Conservation (phyloP, 306 rosid genomes). For the Vachellia pachyceras region DNA sequence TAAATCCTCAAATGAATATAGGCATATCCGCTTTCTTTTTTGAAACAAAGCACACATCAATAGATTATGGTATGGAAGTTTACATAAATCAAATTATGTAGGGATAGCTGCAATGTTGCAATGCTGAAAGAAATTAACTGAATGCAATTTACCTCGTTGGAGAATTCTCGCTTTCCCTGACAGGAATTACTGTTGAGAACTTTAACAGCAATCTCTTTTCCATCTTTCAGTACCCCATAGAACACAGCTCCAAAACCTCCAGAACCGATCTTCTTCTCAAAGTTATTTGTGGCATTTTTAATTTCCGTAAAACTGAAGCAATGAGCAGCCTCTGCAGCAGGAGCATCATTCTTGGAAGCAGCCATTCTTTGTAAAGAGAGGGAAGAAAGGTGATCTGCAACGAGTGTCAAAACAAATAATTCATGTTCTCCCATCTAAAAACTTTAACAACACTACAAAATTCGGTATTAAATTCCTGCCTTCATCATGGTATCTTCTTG, state of each 20-base stretch:
- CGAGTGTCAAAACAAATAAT: conserved; percentile 34
- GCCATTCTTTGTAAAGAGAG: conserved; percentile 58
- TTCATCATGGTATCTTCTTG: conserved; percentile 51
- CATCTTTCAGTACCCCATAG: conserved; percentile 83
- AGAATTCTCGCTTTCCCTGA: conserved; percentile 97
- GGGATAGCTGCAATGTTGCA: conserved; percentile 2
- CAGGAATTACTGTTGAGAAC: conserved; percentile 75
- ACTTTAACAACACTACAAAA: conserved; percentile 12
- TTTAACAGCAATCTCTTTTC: conserved; percentile 93
- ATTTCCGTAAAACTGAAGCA: conserved; percentile 77
- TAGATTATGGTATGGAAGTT: conserved; percentile 3
- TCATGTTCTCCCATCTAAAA: conserved; percentile 37
- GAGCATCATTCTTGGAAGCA: conserved; percentile 63
- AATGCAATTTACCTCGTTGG: conserved; percentile 76
- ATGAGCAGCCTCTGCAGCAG: conserved; percentile 83
- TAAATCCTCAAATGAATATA: conserved; percentile 6
- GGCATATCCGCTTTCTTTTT: neutral
- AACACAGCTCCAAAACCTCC: conserved; percentile 97
- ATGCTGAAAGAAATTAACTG: conserved; percentile 26
- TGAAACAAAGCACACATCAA: neutral
- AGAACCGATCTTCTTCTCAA: conserved; percentile 83
- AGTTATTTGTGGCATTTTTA: conserved; percentile 75
- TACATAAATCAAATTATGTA: conserved; percentile 9
- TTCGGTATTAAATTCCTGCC: conserved; percentile 52
- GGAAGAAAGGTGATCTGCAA: conserved; percentile 57